phyloP scores from a whole-genome alignment of 2,329 filamentous ascomycete species.

The Monosporascus sp. region DNA sequence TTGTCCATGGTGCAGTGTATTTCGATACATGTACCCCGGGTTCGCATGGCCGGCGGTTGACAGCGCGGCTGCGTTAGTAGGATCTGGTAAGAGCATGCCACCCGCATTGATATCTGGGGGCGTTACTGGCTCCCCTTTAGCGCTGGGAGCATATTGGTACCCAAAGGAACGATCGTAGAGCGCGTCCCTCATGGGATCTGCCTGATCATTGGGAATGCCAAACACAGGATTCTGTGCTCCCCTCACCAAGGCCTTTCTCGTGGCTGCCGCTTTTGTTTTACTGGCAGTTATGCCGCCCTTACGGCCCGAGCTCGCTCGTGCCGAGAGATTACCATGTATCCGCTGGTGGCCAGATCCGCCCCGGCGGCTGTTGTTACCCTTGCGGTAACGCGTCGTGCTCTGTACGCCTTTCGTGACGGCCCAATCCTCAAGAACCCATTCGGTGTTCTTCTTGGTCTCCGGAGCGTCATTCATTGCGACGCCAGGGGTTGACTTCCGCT shows the following conservation, averaged over 20 bases:
- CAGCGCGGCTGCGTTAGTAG: conserved; percentile 6
- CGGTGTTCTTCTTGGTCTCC: conserved; percentile 60
- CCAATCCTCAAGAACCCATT: conserved; percentile 72
- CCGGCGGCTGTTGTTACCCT: conserved; percentile 33
- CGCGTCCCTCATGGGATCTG: neutral
- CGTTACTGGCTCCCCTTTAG: conserved; percentile 4
- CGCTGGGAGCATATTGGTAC: conserved; percentile 3
- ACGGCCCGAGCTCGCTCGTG: conserved; percentile 20
- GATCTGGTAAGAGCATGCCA: conserved; percentile 7
- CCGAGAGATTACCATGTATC: conserved; percentile 9
- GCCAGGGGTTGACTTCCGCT: conserved; percentile 36
- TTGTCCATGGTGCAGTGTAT: conserved; percentile 4
- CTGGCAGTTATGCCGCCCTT: conserved; percentile 22
- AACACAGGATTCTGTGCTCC: conserved; percentile 5
- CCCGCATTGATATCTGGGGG: conserved; percentile 5
- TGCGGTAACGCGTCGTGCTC: conserved; percentile 78
- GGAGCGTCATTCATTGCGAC: conserved; percentile 32
- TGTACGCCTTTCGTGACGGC: conserved; percentile 69
- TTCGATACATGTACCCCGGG: conserved; percentile 9
- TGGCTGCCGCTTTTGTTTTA: conserved; percentile 16
- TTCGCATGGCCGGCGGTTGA: neutral
- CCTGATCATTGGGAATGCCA: neutral
- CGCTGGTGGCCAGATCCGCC: conserved; percentile 3
- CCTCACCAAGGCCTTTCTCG: conserved; percentile 5
- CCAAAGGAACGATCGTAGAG: neutral